A percentile compares a stretch with the other conserved stretches of the same genome.
phyloP scores from a whole-genome alignment of 495 filamentous ascomycete genomes.

The Penicillium angulare region DNA sequence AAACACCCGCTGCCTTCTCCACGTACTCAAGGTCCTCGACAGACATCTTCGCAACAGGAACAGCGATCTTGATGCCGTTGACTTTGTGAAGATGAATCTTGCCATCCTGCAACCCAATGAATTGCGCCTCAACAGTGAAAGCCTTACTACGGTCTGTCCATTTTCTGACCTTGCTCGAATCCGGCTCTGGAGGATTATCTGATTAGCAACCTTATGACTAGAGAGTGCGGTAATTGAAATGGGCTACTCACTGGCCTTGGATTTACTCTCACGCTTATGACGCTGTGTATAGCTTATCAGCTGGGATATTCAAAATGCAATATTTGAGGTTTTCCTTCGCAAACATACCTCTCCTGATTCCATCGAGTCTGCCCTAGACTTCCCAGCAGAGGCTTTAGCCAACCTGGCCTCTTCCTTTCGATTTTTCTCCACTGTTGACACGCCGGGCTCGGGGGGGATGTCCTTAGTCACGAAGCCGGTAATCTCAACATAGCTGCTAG shows the following conservation, averaged over 20 bases:
- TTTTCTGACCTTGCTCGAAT: conserved; percentile 75
- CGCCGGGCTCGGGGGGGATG: conserved; percentile 60
- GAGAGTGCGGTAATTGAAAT: neutral
- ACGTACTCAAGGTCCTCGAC: conserved; percentile 93
- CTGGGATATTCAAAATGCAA: neutral
- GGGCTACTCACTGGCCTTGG: conserved; percentile 64
- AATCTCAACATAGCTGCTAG: conserved; percentile 91
- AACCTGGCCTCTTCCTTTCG: conserved; percentile 77
- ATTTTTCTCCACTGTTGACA: conserved; percentile 79
- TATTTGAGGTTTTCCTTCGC: neutral
- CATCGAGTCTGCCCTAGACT: conserved; percentile 54
- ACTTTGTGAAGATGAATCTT: conserved; percentile 98
- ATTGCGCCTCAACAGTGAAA: conserved; percentile 97
- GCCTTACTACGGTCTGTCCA: conserved; percentile 95
- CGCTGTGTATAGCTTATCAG: conserved; percentile 51
- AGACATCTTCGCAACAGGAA: conserved; percentile 93
- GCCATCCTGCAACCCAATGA: conserved; percentile 82
- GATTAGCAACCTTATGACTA: conserved; percentile 14
- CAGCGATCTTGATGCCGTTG: conserved; percentile 97
- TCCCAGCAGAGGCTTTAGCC: conserved; percentile 69
- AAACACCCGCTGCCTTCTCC: conserved; percentile 79
- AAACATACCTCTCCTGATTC: conserved; percentile 64
- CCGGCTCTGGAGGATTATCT: conserved; percentile 61
- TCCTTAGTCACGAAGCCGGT: conserved; percentile 57
- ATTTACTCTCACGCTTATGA: conserved; percentile 70